phyloP scores from a whole-genome alignment of 768 basidiomycete genomes.

The Calocybe indica region DNA sequence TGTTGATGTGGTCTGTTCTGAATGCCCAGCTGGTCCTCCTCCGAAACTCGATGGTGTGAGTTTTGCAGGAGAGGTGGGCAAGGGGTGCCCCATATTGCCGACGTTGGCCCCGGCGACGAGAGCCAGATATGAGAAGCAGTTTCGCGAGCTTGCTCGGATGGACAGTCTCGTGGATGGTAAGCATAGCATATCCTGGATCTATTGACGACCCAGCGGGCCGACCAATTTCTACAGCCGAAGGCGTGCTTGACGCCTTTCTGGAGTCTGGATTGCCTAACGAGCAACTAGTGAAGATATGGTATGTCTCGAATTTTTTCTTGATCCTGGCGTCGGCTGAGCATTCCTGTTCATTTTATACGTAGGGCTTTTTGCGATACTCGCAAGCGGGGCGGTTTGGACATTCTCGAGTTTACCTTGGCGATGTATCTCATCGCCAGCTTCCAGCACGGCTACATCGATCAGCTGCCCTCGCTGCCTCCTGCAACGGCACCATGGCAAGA shows the following conservation, averaged over 20 bases:
- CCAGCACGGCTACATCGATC: slow-evolving; percentile 24
- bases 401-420: slow-evolving; percentile 63
- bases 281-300: slow-evolving; percentile 62
- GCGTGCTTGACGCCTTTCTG: slow-evolving; percentile 58
- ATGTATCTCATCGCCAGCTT: slow-evolving; percentile 56
- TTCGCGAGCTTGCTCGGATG: slow-evolving; percentile 41
- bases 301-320: slow-evolving; percentile 10
- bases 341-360: background rate
- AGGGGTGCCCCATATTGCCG: slow-evolving; percentile 30
- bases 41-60: background rate
- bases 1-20: background rate
- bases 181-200: slow-evolving; percentile 2
- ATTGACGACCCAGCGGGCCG: background rate
- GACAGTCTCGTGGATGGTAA: slow-evolving; percentile 51
- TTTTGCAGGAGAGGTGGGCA: slow-evolving; percentile 41
- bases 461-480: slow-evolving; percentile 16
- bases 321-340: background rate
- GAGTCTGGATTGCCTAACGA: slow-evolving; percentile 53
- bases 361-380: slow-evolving; percentile 63
- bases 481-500: background rate
- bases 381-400: slow-evolving; percentile 53
- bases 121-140: slow-evolving; percentile 49
- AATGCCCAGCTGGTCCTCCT: background rate
- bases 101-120: slow-evolving; percentile 45
- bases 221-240: slow-evolving; percentile 33